Evolutionary conservation across 2,329 filamentous ascomycete species (phyloP), one percentile per base, ranked within the genome.

Genomic region (Monilinia laxa): DNA sequence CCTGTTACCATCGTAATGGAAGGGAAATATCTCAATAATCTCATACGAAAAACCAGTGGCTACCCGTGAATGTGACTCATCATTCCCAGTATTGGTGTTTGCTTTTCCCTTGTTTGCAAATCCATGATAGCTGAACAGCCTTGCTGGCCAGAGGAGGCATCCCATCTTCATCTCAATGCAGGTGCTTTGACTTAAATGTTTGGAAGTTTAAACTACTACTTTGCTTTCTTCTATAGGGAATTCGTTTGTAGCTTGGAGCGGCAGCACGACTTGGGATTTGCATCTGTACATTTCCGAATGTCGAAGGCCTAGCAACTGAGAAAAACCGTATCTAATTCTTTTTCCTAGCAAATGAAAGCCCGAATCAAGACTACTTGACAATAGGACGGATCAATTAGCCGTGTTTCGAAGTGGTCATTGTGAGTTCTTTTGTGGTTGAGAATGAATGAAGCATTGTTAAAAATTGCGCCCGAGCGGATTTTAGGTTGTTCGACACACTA

Each of bases 31-130:
- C 12, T 42, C 40, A 42, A 60, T 14, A 10, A 60, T 38, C 14
- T 25, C 12, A 40, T 60, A 14, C 20, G 45, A 28, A 51, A 38
- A 38, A 40, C 10, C 14, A 38, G 58, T 25, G 45, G 45, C 14
- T 60, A 60, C 14, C 58, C 58, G n/a, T 38, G 28, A 60, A 38
- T 60, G 14, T 60, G 45, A 60, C 20, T 38, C 18, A n/a, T 52
- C n/a, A 40, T 38, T 25, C 25, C 31, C 16, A 62, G 28, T 2
- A 51, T 62, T 51, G n/a, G 38, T 62, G 10, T 51, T 51, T 60
- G 7, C 31, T 62, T 25, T 62, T 20, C 18, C 31, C 18, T 25
- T 14, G 9, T 62, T 45, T 60, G 45, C 4, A 60, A 25, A 14
- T 12, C 45, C 28, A 23, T 49, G 20, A 60, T 23, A 49, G 42